Conservation (phyloP, 371 early-diverging fungal genomes). For the Saksenaea oblongispora region DNA sequence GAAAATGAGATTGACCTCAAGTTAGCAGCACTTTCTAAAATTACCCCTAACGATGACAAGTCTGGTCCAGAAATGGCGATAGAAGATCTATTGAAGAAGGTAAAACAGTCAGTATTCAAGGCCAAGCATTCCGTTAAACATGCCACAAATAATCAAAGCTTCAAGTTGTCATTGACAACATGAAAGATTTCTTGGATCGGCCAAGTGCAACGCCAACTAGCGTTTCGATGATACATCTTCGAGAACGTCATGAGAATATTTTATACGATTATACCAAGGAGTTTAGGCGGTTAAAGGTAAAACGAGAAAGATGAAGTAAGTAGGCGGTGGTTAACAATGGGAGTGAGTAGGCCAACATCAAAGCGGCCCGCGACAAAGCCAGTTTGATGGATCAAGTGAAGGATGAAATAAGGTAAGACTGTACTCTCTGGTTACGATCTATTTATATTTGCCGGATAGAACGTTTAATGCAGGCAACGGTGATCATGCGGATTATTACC, state of each 20-base stretch:
- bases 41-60: slow-evolving; percentile 31
- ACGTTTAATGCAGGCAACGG: slow-evolving; percentile 44
- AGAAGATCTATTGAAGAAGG: slow-evolving; percentile 62
- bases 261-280: slow-evolving; percentile 71
- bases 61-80: slow-evolving; percentile 56
- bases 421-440: neutral
- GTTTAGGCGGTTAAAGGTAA: slow-evolving; percentile 60
- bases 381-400: slow-evolving; percentile 62
- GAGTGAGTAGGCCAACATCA: slow-evolving; percentile 51
- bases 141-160: slow-evolving; percentile 38
- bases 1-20: slow-evolving; percentile 69
- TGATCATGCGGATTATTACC: slow-evolving; percentile 52
- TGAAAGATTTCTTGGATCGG: slow-evolving; percentile 56
- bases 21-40: slow-evolving; percentile 47
- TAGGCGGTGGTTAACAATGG: neutral
- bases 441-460: slow-evolving; percentile 15
- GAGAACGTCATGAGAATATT: slow-evolving; percentile 74
- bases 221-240: slow-evolving; percentile 69
- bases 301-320: slow-evolving; percentile 25
- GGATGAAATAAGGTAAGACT: slow-evolving; percentile 53
- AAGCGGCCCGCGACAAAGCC: slow-evolving; percentile 61
- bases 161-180: slow-evolving; percentile 52
- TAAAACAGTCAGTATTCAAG: slow-evolving; percentile 13
- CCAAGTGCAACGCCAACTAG: slow-evolving; percentile 57
- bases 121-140: slow-evolving; percentile 1